Percentiles rank a stretch among this genome's conserved stretches.
Conservation (phyloP, 164 flowering plant species). For the Warburgia ugandensis region DNA sequence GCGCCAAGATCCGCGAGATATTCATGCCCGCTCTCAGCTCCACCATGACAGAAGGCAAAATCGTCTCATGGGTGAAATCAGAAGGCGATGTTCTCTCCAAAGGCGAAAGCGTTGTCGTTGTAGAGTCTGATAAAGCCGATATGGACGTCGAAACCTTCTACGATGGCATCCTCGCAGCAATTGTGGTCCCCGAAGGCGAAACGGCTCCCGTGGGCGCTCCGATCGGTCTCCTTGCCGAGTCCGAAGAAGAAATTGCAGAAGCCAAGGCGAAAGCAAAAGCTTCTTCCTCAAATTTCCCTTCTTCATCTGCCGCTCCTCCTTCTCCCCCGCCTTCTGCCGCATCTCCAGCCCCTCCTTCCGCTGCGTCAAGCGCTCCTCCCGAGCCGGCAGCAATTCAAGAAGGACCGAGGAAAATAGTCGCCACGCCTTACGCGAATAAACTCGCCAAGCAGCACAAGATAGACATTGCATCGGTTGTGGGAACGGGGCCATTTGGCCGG, state of each 20-base stretch:
- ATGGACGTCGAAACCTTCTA: conserved; percentile 96
- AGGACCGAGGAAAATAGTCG: conserved; percentile 50
- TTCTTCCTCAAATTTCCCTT: conserved; percentile 12
- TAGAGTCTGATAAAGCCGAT: conserved; percentile 93
- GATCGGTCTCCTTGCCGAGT: conserved; percentile 76
- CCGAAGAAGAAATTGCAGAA: conserved; percentile 63
- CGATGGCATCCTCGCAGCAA: conserved; percentile 84
- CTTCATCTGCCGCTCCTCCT: conserved; percentile 20
- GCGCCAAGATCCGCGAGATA: conserved; percentile 82
- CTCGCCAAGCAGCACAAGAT: conserved; percentile 90
- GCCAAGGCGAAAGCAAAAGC: conserved; percentile 56
- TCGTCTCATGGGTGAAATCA: conserved; percentile 85
- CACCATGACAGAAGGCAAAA: conserved; percentile 94
- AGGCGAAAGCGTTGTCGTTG: conserved; percentile 91
- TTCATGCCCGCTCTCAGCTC: conserved; percentile 98
- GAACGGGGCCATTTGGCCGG: conserved; percentile 80
- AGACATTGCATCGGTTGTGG: conserved; percentile 51
- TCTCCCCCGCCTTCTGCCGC: conserved; percentile 28
- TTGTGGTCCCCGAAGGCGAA: conserved; percentile 76
- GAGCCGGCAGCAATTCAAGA: conserved; percentile 16
- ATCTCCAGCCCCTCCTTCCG: conserved; percentile 19
- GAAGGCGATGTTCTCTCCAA: conserved; percentile 84
- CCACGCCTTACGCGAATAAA: conserved; percentile 84
- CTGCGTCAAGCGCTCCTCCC: conserved; percentile 8
- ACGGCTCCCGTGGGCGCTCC: conserved; percentile 88